phyloP scores from a whole-genome alignment of 2,329 filamentous ascomycete genomes.

The Fusarium sp. region DNA sequence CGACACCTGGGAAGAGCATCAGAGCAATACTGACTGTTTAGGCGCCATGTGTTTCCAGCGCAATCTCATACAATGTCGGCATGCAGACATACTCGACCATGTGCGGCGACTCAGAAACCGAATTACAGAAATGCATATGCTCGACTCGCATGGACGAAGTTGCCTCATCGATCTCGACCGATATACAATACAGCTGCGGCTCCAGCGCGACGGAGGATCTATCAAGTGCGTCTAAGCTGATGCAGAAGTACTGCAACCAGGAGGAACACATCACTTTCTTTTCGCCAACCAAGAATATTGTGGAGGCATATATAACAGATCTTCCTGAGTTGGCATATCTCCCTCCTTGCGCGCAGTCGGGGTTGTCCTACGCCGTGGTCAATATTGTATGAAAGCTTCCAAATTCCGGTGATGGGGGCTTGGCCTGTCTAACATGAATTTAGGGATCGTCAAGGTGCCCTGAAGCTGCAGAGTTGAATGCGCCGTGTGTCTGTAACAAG shows the following conservation, averaged over 20 bases:
- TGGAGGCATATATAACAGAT: constrained; percentile 61
- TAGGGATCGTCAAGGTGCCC: constrained; percentile 47
- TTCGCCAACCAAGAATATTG: constrained; percentile 51
- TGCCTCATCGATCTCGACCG: constrained; percentile 49
- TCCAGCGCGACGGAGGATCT: constrained; percentile 58
- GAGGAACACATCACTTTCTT: constrained; percentile 50
- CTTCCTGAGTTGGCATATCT: constrained; percentile 52
- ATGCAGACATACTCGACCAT: constrained; percentile 50
- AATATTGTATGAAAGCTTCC: constrained; percentile 33
- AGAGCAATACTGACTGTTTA: constrained; percentile 36
- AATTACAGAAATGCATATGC: constrained; percentile 63
- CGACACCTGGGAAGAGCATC: neutral
- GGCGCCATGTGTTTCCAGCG: constrained; percentile 61
- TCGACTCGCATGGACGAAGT: constrained; percentile 54
- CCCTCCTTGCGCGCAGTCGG: constrained; percentile 50
- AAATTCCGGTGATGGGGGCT: neutral
- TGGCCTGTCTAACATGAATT: neutral
- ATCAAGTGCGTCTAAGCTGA: constrained; percentile 56
- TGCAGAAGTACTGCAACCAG: constrained; percentile 61
- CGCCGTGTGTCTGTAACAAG: constrained; percentile 63
- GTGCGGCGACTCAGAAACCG: constrained; percentile 55
- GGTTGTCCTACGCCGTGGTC: constrained; percentile 45
- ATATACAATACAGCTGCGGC: constrained; percentile 56
- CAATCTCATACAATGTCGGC: constrained; percentile 56
- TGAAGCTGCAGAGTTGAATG: constrained; percentile 52